Conservation (phyloP, 495 filamentous ascomycete species). For the Chaetomium tenue region DNA sequence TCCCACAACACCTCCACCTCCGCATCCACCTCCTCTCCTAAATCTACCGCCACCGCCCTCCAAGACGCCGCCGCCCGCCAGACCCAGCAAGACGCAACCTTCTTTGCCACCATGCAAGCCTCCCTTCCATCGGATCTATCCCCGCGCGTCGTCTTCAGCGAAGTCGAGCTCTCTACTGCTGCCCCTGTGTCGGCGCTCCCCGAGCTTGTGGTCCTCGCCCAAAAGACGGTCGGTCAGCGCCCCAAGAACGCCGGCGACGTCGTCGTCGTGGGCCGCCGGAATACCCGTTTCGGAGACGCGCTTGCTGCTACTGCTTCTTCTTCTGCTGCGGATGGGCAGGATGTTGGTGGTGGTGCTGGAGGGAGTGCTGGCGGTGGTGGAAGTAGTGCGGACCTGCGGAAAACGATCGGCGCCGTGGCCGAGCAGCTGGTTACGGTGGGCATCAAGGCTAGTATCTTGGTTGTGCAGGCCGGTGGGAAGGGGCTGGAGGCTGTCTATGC, state of each 20-base stretch:
- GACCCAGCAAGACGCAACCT: constrained; percentile 47
- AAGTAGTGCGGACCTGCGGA: constrained; percentile 46
- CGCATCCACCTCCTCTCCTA: constrained; percentile 24
- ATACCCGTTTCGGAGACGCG: constrained; percentile 31
- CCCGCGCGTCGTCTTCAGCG: constrained; percentile 59
- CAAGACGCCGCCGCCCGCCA: constrained; percentile 41
- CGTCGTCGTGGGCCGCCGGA: constrained; percentile 67
- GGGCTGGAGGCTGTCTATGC: constrained; percentile 19
- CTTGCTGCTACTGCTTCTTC: background rate
- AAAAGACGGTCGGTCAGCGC: constrained; percentile 59
- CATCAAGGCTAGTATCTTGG: constrained; percentile 70
- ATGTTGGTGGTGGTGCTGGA: background rate
- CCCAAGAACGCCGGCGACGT: constrained; percentile 73
- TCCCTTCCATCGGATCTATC: constrained; percentile 59
- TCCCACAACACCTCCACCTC: constrained; percentile 8
- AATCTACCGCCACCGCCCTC: background rate
- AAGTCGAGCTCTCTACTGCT: background rate
- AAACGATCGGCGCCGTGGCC: constrained; percentile 66
- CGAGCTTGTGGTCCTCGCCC: constrained; percentile 46
- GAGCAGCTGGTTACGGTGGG: constrained; percentile 60
- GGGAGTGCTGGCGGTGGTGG: background rate
- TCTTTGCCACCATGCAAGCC: constrained; percentile 63
- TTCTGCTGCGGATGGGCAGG: background rate
- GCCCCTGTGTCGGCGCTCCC: constrained; percentile 25
- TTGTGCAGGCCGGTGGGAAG: constrained; percentile 64